Evolutionary conservation across 768 basidiomycete species (phyloP).

Genomic region (Tricholomella constricta): DNA sequence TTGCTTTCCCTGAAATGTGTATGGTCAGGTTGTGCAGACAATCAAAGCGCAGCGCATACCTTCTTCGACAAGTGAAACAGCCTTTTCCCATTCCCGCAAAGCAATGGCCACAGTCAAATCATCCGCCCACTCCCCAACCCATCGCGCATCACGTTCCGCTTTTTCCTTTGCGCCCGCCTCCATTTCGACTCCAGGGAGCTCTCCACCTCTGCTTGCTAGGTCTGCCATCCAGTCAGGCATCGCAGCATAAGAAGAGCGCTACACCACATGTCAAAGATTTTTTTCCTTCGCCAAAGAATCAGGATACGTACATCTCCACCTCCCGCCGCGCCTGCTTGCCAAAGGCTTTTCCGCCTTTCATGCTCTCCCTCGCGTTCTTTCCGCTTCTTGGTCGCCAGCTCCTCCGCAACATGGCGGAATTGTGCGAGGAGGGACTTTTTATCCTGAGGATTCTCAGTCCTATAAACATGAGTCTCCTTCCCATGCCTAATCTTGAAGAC

Average conservation of each 20-base stretch:
- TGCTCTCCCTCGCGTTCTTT: constrained; percentile 95
- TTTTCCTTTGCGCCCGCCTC: constrained; percentile 64
- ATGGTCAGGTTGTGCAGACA: background rate
- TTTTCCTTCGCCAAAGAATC: background rate
- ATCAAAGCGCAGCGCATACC: constrained; percentile 43
- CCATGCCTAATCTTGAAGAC: constrained; percentile 94
- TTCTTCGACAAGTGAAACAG: constrained; percentile 81
- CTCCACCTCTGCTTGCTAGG: constrained; percentile 57
- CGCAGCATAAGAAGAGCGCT: constrained; percentile 45
- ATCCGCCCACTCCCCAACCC: constrained; percentile 90
- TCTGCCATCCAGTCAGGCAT: constrained; percentile 81
- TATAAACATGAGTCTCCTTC: constrained; percentile 94
- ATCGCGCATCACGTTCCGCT: constrained; percentile 79
- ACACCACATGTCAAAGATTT: background rate
- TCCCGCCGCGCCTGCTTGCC: constrained; percentile 40
- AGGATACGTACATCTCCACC: constrained; percentile 40
- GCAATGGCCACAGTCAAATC: constrained; percentile 91
- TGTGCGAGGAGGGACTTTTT: constrained; percentile 85
- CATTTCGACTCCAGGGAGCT: constrained; percentile 40
- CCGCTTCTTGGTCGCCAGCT: constrained; percentile 81
- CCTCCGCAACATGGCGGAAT: constrained; percentile 92
- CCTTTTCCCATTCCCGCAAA: constrained; percentile 84
- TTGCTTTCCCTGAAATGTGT: constrained; percentile 53
- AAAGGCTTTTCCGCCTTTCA: constrained; percentile 80
- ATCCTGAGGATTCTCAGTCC: constrained; percentile 77